Evolutionary conservation across 1,284 basidiomycete species (phyloP).

Genomic region (Caloboletus inedulis): DNA sequence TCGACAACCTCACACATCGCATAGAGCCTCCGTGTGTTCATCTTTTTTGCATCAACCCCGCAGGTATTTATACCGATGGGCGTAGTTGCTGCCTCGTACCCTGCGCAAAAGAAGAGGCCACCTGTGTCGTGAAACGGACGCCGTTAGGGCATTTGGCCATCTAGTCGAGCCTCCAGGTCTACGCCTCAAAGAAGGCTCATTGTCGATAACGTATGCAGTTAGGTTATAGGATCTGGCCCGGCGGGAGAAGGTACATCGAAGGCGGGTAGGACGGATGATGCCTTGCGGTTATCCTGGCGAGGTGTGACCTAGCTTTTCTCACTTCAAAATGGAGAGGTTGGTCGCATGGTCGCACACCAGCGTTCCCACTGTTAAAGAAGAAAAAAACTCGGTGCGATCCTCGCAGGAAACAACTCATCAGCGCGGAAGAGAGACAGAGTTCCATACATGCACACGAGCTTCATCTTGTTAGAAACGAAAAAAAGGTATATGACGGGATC

Average conservation of each 20-base stretch:
- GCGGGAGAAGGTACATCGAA: neutral
- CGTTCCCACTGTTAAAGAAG: too few relatives aligned
- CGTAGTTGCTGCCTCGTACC: too few relatives aligned
- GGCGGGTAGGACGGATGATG: neutral
- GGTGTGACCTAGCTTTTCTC: neutral
- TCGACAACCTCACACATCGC: constrained; percentile 1
- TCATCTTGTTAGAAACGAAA: too few relatives aligned
- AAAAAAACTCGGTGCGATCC: too few relatives aligned
- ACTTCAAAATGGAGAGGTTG: neutral
- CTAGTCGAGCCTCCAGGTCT: neutral
- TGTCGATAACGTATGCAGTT: neutral
- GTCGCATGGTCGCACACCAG: too few relatives aligned
- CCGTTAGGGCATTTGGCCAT: neutral
- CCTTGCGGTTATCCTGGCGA: neutral
- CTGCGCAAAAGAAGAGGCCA: too few relatives aligned
- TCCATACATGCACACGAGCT: too few relatives aligned
- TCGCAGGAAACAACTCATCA: too few relatives aligned
- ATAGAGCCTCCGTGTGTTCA: neutral
- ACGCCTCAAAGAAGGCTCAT: constrained; percentile 1
- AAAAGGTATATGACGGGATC: constrained; percentile 1
- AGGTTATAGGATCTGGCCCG: neutral
- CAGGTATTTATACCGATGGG: constrained; percentile 4
- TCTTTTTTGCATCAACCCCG: too few relatives aligned
- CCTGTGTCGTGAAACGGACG: neutral
- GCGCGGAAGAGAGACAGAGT: neutral